Base-by-base conservation (phyloP, 495 filamentous ascomycete genomes). In the Aspergillus campestris region DNA sequence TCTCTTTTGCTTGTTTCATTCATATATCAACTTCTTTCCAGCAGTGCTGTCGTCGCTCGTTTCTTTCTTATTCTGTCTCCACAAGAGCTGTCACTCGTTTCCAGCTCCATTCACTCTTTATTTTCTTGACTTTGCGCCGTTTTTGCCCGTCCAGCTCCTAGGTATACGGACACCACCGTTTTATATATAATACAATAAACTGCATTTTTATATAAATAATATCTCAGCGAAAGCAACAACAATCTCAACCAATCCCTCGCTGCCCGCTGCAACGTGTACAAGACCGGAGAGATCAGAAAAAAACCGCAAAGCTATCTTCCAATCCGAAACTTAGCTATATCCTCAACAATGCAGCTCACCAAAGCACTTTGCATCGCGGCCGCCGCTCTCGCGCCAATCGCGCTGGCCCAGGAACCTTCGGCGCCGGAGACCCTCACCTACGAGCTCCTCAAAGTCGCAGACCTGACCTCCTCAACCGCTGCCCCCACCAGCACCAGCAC, bases 1-100 rank as follows among this genome's bases (percentile, higher is more conserved):
- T 45, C 53, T 61, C 47, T 55, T 51, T 49, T 39, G 9, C 29
- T 36, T 31, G 33, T 36, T 53, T 50, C 33, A 38, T 24, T 4
- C 18, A 2, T 24, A 24, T 24, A 24, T 24, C 4, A 24, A 24
- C 18, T 45, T 27, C 45, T 34, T 34, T 38, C 33, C 48, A 52
- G 49, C 58, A 57, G 58, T 57, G 57, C 48, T 59, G n/a, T 24
- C 18, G 18, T 24, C 18, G 48, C 52, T 64, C 57, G 39, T 55
- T 57, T 55, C 14, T 52, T 45, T 38, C 15, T 51, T 44, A 29
- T 32, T 30, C 38, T 28, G 28, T 32, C 39, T 47, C 38, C 38
- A 65, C 58, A 59, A 61, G 63, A 57, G 59, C 64, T 63, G 61
- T 64, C 60, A 54, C 55, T 69, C 62, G 47, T 67, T 69, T 57